Conservation (phyloP, 2,329 filamentous ascomycete species). For the Cladosporium halotolerans region DNA sequence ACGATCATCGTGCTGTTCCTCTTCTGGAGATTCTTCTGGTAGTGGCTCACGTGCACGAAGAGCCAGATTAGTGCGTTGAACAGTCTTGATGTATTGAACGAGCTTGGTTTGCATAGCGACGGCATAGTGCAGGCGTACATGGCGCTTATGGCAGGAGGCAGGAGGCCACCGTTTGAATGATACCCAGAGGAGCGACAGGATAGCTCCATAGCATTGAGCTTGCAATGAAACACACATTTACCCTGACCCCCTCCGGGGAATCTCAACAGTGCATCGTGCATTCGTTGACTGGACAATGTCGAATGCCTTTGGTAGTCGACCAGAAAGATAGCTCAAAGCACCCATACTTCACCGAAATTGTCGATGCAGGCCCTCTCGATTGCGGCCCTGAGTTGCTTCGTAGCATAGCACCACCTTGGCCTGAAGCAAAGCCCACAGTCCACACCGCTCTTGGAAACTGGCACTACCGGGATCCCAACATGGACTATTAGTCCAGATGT, state of each 20-base stretch:
- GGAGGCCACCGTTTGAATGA: constrained; percentile 16
- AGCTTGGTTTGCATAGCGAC: constrained; percentile 19
- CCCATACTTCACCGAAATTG: neutral
- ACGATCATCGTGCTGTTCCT: constrained; percentile 81
- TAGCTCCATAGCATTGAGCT: constrained; percentile 11
- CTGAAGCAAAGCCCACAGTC: no score
- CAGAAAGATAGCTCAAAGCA: constrained; percentile 22
- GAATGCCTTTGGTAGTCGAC: neutral
- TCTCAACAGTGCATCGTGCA: neutral
- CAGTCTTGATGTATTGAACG: constrained; percentile 2
- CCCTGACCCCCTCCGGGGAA: constrained; percentile 2
- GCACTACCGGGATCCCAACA: no score
- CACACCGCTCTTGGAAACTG: no score
- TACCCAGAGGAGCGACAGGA: constrained; percentile 19
- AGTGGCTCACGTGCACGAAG: constrained; percentile 19
- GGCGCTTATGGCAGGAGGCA: constrained; percentile 14
- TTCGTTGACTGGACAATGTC: neutral
- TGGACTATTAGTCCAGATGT: no score
- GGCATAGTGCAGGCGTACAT: constrained; percentile 18
- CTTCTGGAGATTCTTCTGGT: constrained; percentile 95
- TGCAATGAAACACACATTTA: constrained; percentile 4
- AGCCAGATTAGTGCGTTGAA: neutral
- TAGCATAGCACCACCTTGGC: no score
- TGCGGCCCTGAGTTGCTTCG: no score
- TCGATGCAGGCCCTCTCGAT: neutral